Evolutionary conservation across 2,329 filamentous ascomycete genomes (phyloP).

Genomic region (Fusarium pininemorale): DNA sequence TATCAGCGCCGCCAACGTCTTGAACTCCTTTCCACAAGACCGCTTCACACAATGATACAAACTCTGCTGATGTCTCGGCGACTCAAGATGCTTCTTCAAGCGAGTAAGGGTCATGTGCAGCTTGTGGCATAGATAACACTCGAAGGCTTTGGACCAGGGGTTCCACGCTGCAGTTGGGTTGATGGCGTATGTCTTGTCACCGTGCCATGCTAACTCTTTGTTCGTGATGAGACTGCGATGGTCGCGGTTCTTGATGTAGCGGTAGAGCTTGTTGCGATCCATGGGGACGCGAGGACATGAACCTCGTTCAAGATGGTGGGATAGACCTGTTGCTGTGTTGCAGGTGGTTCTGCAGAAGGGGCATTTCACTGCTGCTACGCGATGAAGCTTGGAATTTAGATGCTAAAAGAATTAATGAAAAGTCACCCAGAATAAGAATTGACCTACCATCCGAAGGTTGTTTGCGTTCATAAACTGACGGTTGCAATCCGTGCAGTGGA

Average conservation of each 20-base stretch:
- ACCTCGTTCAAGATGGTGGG: slow-evolving; percentile 66
- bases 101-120: slow-evolving; percentile 47
- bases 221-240: slow-evolving; percentile 59
- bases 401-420: no score
- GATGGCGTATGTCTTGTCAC: slow-evolving; percentile 48
- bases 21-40: slow-evolving; percentile 50
- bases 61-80: slow-evolving; percentile 51
- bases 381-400: slow-evolving; percentile 61
- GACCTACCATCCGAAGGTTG: neutral
- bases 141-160: slow-evolving; percentile 33
- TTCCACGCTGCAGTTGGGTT: slow-evolving; percentile 55
- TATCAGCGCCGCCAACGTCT: slow-evolving; percentile 50
- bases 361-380: slow-evolving; percentile 47
- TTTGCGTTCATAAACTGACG: slow-evolving; percentile 45
- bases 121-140: slow-evolving; percentile 57
- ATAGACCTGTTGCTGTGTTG: slow-evolving; percentile 62
- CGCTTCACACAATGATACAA: slow-evolving; percentile 54
- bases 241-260: slow-evolving; percentile 57
- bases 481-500: slow-evolving; percentile 48
- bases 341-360: slow-evolving; percentile 62
- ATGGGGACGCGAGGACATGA: slow-evolving; percentile 58
- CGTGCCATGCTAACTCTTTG: slow-evolving; percentile 58
- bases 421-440: no score
- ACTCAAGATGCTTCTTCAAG: slow-evolving; percentile 64
- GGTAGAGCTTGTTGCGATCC: slow-evolving; percentile 60